Evolutionary conservation across 176 grass and related monocot genomes (phyloP).

Genomic region (barley (Hordeum vulgare)): DNA sequence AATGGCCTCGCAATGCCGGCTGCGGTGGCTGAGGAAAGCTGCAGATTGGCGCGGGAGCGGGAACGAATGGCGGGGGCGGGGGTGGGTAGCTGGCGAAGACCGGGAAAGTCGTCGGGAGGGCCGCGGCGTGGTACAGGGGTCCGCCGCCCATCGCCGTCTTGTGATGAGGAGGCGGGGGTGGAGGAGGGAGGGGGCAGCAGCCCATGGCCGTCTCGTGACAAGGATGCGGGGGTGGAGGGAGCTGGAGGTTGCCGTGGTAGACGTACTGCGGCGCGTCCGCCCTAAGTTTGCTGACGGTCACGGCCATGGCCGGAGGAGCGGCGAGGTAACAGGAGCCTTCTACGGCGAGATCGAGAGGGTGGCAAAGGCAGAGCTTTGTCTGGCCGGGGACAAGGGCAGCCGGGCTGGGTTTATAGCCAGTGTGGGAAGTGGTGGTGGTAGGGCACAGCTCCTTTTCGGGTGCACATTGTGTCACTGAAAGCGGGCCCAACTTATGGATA

Average conservation of each 20-base stretch:
- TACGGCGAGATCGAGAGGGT: neutral
- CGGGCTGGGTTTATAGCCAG: neutral
- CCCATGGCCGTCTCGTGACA: neutral
- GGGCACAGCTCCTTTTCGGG: neutral
- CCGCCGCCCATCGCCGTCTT: neutral
- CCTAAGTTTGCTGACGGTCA: constrained; percentile 25
- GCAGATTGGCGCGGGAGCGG: neutral
- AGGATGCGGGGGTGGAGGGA: neutral
- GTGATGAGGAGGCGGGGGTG: neutral
- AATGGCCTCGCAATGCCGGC: neutral
- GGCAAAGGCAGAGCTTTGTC: neutral
- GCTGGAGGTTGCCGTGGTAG: neutral
- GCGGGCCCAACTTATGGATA: neutral
- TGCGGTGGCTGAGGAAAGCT: neutral
- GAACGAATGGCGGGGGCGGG: neutral
- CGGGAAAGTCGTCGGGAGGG: neutral
- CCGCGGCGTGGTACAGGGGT: neutral
- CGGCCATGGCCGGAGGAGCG: neutral
- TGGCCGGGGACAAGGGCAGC: constrained; percentile 10
- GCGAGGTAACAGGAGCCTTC: neutral
- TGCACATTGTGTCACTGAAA: neutral
- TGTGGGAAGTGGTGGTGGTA: too few species aligned
- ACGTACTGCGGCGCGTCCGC: constrained; percentile 29
- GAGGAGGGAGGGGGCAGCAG: neutral
- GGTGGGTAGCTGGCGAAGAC: neutral